Base-by-base conservation (phyloP, 163 green algal genomes). In the Scenedesmus sp. region DNA sequence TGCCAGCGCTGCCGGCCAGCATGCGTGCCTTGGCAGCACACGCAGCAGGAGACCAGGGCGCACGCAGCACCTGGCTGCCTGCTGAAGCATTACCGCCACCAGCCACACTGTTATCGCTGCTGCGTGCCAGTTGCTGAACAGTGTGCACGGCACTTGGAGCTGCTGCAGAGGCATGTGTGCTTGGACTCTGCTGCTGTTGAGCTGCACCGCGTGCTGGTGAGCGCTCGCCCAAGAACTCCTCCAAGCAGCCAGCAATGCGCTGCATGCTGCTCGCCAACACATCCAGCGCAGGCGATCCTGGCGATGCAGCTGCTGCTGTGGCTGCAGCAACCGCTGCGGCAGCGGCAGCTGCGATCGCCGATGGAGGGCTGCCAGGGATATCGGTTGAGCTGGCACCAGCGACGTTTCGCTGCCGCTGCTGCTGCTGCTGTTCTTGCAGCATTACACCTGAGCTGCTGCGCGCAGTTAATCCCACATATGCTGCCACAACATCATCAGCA, bases 211-310 rank as follows among this genome's bases (percentile, higher is more conserved):
- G 81, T 64, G n/a, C 88, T 88, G 88, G 88, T 57, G 79, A 88
- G 18, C 59, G 56, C 1, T 88, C 60, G 1, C 18, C 15, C 34
- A 92, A 9, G 3, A 92, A 84, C 18, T 86, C 79, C 62, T 92
- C 88, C 60, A 92, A 54, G n/a, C 18, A 55, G 15, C 23, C 81
- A 74, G 88, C 88, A 64, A 92, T 92, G 88, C 77, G 88, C 77
- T 92, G 88, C 88, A 92, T 82, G 62, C 88, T 88, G 79, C 54
- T 86, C 4, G 76, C 77, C 46, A 92, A 23, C 26, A 52, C 34
- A 2, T 86, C 18, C 70, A 91, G 16, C 7, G n/a, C 70, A 55
- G 85, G 64, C 10, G 83, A 60, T 2, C 46, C 85, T 7, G 84
- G 84, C 4, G 84, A 59, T n/a, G 15, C 56, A 10, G n/a, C 56